Evolutionary conservation across 1,284 basidiomycete genomes (phyloP).

Genomic region (Trichosporon ovoides): DNA sequence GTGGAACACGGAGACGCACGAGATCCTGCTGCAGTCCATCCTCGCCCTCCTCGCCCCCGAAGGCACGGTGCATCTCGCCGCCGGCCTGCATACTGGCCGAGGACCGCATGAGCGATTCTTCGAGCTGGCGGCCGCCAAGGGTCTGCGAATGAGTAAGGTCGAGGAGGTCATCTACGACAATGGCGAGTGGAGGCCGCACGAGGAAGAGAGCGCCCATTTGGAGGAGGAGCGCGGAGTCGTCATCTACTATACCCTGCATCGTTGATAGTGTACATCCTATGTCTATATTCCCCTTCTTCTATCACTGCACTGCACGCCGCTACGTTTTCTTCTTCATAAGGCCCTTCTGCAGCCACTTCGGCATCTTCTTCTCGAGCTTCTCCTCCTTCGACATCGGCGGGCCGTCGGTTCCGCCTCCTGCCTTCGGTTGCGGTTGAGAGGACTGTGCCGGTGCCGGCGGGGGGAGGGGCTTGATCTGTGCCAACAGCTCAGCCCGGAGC

Average conservation of each 20-base stretch:
- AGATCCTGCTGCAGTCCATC: slow-evolving; percentile 36
- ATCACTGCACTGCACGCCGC: not conserved
- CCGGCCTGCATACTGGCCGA: slow-evolving; percentile 45
- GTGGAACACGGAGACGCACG: slow-evolving; percentile 22
- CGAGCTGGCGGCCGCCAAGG: slow-evolving; percentile 18
- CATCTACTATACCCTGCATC: slow-evolving; percentile 34
- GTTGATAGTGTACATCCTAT: not conserved
- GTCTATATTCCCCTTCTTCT: not conserved
- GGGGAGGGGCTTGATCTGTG: slow-evolving; percentile 40
- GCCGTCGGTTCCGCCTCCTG: not conserved
- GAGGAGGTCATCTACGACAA: slow-evolving; percentile 33
- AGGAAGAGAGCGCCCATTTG: not conserved
- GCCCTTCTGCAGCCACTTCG: slow-evolving; percentile 40
- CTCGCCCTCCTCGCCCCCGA: slow-evolving; percentile 25
- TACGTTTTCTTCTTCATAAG: slow-evolving; percentile 42
- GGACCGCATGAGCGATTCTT: slow-evolving; percentile 42
- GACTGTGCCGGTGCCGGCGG: slow-evolving; percentile 20
- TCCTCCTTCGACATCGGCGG: slow-evolving; percentile 39
- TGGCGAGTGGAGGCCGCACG: slow-evolving; percentile 33
- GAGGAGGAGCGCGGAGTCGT: slow-evolving; percentile 46
- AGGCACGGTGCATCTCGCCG: slow-evolving; percentile 39
- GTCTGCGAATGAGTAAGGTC: slow-evolving; percentile 18
- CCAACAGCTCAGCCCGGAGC: slow-evolving; percentile 33
- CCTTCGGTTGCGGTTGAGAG: not conserved
- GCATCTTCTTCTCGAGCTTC: slow-evolving; percentile 11